Conservation (phyloP, 129 eudicot species). For the Helichrysum umbraculigerum region DNA sequence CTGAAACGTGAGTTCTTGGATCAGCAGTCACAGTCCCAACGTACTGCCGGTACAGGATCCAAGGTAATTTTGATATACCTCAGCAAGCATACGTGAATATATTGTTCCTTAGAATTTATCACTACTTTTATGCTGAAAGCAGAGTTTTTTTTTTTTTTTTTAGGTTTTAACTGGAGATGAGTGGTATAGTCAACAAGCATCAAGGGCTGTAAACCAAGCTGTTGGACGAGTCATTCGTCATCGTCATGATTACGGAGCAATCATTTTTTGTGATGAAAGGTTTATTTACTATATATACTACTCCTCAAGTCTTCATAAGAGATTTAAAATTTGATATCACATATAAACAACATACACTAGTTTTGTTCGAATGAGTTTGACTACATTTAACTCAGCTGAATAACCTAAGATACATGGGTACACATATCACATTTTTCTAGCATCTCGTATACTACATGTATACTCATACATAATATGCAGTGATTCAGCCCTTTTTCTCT, state of each 20-base stretch:
- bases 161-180: conserved; percentile 87
- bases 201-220: conserved; percentile 98
- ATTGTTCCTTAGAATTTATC: not conserved
- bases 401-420: not conserved
- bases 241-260: conserved; percentile 95
- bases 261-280: conserved; percentile 98
- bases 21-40: conserved; percentile 46
- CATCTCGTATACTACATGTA: not conserved
- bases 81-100: conserved; percentile 3
- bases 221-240: conserved; percentile 99
- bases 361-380: conserved; percentile 21
- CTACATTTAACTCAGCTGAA: not conserved
- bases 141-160: conserved; percentile 17
- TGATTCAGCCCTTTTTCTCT: not conserved
- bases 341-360: not conserved
- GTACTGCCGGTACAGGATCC: conserved; percentile 23
- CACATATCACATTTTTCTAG: too few species aligned
- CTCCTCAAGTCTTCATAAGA: not conserved
- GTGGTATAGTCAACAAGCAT: conserved; percentile 96
- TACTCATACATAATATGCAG: not conserved
- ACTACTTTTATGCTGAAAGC: conserved; percentile 11
- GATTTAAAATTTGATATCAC: not conserved
- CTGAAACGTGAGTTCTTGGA: conserved; percentile 95
- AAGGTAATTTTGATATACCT: conserved; percentile 53
- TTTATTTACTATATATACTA: conserved; percentile 19